Evolutionary conservation across 495 filamentous ascomycete species (phyloP), one percentile per base, ranked within the genome.

Genomic region (Durotheca rogersii): DNA sequence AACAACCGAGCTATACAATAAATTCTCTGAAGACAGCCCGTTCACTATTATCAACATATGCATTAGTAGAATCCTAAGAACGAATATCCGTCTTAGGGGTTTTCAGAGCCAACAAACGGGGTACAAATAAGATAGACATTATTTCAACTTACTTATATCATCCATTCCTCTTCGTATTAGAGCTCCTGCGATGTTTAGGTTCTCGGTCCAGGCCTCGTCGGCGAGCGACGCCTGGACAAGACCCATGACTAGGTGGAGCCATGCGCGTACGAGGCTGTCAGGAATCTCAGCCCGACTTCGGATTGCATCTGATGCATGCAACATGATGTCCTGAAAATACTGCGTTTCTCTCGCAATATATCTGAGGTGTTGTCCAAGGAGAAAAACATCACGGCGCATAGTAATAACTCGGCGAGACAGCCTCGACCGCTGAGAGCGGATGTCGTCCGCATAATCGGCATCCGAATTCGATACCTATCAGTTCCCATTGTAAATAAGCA

Each of bases 221-320:
- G 37, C 56, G 29, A 30, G 25, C 19, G 40, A 55, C 21, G 41
- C 36, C 35, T 55, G 58, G 1, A 60, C 39, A 10, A 68, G 41
- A n/a, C 51, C 49, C 39, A 70, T 62, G 11, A 70, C 47, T 6
- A 66, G 29, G 36, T 72, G 58, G 20, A 62, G 39, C 66, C 65
- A 72, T 25, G 64, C 67, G 34, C 56, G 51, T 25, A 61, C 32
- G 10, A 69, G 47, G 7, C 56, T 51, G 4, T 66, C 52, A 10
- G 69, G 66, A 1, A 72, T 29, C 38, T 56, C 43, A 14, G 68
- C 36, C 21, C 39, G 48, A 18, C 38, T n/a, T 29, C 40, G 33
- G 5, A 60, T 43, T 29, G 41, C 30, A n/a, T 34, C 3, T 25
- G 53, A 27, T 23, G 40, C 41, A 23, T 58, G 56, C 6, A 57